Percentiles rank a stretch among this genome's conserved stretches.
Evolutionary conservation across 2,329 filamentous ascomycete genomes (phyloP).

Genomic region (Ceratocystis variospora): DNA sequence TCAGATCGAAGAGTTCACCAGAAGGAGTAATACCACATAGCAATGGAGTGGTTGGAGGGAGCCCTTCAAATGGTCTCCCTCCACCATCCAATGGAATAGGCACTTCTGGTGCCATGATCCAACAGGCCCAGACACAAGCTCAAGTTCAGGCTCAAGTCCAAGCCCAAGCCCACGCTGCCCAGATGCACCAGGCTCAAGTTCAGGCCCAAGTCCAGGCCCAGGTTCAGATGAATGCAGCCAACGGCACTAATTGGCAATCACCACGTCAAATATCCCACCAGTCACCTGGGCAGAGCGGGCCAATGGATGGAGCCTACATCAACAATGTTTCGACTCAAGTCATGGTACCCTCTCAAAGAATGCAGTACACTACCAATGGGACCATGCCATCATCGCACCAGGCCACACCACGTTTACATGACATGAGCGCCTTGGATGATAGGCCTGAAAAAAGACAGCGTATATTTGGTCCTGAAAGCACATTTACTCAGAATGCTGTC

Average conservation of each 20-base stretch:
- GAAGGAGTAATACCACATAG: slow-evolving; percentile 4
- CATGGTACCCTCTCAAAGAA: slow-evolving; percentile 14
- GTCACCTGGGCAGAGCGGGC: background rate
- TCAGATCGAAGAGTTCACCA: slow-evolving; percentile 27
- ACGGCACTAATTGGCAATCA: slow-evolving; percentile 10
- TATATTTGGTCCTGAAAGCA: slow-evolving; percentile 15
- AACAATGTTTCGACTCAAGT: slow-evolving; percentile 3
- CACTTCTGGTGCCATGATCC: slow-evolving; percentile 6
- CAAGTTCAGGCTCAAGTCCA: background rate
- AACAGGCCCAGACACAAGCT: slow-evolving; percentile 1
- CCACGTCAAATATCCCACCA: slow-evolving; percentile 11
- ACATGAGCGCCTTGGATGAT: slow-evolving; percentile 3
- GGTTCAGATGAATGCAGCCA: slow-evolving; percentile 10
- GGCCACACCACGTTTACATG: slow-evolving; percentile 7
- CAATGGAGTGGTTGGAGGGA: slow-evolving; percentile 2
- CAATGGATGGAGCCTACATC: slow-evolving; percentile 8
- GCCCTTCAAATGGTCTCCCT: background rate
- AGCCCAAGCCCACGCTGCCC: background rate
- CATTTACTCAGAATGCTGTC: slow-evolving; percentile 6
- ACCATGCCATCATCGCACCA: slow-evolving; percentile 2
- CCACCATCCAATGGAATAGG: slow-evolving; percentile 7
- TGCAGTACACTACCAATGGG: slow-evolving; percentile 5
- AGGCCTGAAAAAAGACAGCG: slow-evolving; percentile 18
- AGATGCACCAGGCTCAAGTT: slow-evolving; percentile 7
- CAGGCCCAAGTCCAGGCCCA: slow-evolving; percentile 7